These are phyloP conservation scores for Acer negundo DNA, from an alignment of 345 rosid species.

Conservation along the genomic window DNA sequence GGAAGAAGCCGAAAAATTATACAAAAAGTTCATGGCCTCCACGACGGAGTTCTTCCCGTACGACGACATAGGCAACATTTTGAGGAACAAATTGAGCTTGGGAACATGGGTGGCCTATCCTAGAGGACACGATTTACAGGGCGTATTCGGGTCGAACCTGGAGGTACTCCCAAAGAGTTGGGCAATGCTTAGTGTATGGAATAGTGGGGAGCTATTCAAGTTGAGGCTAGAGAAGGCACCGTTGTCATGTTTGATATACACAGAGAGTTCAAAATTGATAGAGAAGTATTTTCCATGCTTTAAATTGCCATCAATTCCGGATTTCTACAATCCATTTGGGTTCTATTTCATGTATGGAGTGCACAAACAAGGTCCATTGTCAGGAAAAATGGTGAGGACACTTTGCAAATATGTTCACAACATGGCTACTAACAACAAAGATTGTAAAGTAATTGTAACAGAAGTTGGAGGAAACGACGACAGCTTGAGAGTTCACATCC, in stretches of 20 bases:
- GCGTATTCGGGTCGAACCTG: conserved; percentile 21
- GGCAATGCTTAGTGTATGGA: conserved; percentile 91
- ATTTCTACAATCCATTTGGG: conserved; percentile 67
- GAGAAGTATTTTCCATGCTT: conserved; percentile 55
- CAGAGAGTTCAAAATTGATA: conserved; percentile 45
- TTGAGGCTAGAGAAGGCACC: conserved; percentile 63
- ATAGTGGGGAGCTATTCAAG: conserved; percentile 69
- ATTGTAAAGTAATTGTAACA: conserved; percentile 61
- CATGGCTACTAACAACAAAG: conserved; percentile 52
- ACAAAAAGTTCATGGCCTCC: conserved; percentile 48
- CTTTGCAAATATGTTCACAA: conserved; percentile 63
- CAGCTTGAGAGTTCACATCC: conserved; percentile 44
- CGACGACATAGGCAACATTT: conserved; percentile 58
- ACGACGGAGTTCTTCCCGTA: conserved; percentile 67
- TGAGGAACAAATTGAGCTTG: conserved; percentile 60
- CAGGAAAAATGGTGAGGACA: conserved; percentile 53
- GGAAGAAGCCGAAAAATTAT: conserved; percentile 57
- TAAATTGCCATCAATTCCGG: conserved; percentile 50
- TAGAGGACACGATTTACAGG: conserved; percentile 30
- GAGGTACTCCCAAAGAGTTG: conserved; percentile 40
- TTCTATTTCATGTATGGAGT: conserved; percentile 79
- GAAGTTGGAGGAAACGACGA: conserved; percentile 57
- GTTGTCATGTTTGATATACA: conserved; percentile 47
- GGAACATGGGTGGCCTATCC: conserved; percentile 85
- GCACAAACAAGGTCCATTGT: conserved; percentile 55